Conservation (phyloP, 2,329 filamentous ascomycete species). For the Clonostachys rosea region DNA sequence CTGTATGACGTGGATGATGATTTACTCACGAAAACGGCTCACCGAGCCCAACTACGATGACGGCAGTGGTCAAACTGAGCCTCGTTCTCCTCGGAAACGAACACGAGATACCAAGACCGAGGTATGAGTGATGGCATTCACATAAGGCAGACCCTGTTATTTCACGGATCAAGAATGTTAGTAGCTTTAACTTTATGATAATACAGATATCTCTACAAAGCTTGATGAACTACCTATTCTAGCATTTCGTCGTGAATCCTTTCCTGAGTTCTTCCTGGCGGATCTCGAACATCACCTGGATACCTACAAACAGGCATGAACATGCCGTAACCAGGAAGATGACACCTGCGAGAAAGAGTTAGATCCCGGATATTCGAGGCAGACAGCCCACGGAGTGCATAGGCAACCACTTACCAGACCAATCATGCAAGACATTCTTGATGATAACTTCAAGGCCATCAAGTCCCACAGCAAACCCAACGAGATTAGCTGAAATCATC, state of each 20-base stretch:
- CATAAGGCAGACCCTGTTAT: not conserved
- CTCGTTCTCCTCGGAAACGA: not conserved
- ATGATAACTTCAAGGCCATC: constrained; percentile 80
- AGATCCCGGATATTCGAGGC: too few species aligned
- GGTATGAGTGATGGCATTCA: not conserved
- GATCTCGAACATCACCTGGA: constrained; percentile 96
- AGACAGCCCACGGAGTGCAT: too few species aligned
- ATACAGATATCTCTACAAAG: not conserved
- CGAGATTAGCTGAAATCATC: constrained; percentile 94
- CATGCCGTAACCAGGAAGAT: constrained; percentile 70
- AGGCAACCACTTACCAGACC: constrained; percentile 47
- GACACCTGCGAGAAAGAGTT: constrained; percentile 42
- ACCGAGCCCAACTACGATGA: constrained; percentile 39
- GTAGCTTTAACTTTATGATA: not conserved
- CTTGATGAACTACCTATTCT: constrained; percentile 2
- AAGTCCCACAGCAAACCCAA: constrained; percentile 88
- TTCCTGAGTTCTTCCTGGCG: constrained; percentile 77
- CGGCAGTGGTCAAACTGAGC: constrained; percentile 30
- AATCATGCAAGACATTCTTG: constrained; percentile 69
- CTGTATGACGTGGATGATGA: constrained; percentile 40
- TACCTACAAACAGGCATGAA: constrained; percentile 72
- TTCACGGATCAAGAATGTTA: not conserved
- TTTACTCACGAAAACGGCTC: constrained; percentile 44
- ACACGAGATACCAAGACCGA: not conserved
- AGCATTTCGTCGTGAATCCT: constrained; percentile 83